These are phyloP conservation scores for Diddensiella caesifluorescens DNA, from an alignment of 805 yeast genomes.

Conservation along the genomic window DNA sequence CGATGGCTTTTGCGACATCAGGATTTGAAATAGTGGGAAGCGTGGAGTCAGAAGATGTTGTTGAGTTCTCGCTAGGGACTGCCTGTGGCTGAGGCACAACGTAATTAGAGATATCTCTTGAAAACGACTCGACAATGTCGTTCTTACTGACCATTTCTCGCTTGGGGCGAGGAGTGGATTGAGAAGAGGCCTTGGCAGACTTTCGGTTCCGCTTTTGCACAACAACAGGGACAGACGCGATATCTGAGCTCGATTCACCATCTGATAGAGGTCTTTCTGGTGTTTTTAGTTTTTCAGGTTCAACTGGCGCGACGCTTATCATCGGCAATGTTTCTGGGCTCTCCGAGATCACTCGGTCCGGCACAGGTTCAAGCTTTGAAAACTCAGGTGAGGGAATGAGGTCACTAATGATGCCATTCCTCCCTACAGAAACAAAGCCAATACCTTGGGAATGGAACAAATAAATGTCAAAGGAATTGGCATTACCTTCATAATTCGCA, in stretches of 20 bases:
- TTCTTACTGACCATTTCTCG: conserved; percentile 1
- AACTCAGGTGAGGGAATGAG: neutral
- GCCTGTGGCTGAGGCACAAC: neutral
- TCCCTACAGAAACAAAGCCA: conserved; percentile 16
- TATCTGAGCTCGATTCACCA: neutral
- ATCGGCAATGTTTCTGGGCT: too few species aligned
- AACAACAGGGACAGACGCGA: neutral
- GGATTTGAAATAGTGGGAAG: neutral
- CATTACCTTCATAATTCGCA: conserved; percentile 11
- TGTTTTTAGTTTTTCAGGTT: too few species aligned
- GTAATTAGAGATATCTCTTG: conserved; percentile 1
- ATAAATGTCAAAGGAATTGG: conserved; percentile 17
- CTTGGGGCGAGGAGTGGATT: neutral
- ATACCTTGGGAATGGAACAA: conserved; percentile 20
- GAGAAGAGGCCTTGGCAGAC: neutral
- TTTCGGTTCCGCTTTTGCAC: neutral
- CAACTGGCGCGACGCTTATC: too few species aligned
- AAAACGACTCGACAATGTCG: conserved; percentile 2
- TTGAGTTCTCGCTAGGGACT: too few species aligned
- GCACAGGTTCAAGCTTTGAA: neutral
- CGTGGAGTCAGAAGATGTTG: too few species aligned
- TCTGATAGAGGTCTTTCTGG: neutral
- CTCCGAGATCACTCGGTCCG: neutral
- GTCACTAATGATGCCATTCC: conserved; percentile 5
- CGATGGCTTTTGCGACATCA: neutral